These are phyloP conservation scores for Coccomyxa sp. DNA, from an alignment of 139 green algal genomes.

Conservation along the genomic window DNA sequence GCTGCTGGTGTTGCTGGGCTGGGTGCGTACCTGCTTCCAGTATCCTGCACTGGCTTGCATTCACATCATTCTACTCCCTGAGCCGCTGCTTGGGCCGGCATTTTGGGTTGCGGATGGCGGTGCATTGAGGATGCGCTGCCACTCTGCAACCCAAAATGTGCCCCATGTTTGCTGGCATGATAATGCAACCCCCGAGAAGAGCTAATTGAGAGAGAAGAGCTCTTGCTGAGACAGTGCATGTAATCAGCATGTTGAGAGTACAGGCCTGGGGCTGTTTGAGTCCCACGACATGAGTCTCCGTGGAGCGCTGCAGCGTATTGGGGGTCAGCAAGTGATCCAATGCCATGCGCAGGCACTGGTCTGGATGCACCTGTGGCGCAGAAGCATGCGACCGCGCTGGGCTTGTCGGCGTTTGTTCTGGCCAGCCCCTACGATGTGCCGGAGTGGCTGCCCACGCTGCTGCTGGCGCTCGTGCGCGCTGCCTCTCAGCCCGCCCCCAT, in stretches of 20 bases:
- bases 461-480: slow-evolving; percentile 60
- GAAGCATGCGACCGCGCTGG: slow-evolving; percentile 54
- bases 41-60: neutral
- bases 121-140: too few species aligned
- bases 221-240: neutral
- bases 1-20: neutral
- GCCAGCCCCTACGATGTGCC: slow-evolving; percentile 81
- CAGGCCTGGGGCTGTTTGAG: too few species aligned
- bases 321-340: neutral
- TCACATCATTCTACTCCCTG: neutral
- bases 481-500: slow-evolving; percentile 49
- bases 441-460: slow-evolving; percentile 70
- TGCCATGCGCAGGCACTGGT: neutral
- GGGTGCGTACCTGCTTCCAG: neutral
- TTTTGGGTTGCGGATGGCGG: too few species aligned
- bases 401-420: slow-evolving; percentile 75
- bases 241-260: neutral
- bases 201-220: neutral
- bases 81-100: neutral
- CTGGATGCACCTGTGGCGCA: neutral
- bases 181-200: neutral
- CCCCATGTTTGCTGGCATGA: too few species aligned
- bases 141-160: too few species aligned
- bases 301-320: neutral
- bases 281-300: too few species aligned